phyloP scores from a whole-genome alignment of 495 filamentous ascomycete species.

The Halenospora varia region DNA sequence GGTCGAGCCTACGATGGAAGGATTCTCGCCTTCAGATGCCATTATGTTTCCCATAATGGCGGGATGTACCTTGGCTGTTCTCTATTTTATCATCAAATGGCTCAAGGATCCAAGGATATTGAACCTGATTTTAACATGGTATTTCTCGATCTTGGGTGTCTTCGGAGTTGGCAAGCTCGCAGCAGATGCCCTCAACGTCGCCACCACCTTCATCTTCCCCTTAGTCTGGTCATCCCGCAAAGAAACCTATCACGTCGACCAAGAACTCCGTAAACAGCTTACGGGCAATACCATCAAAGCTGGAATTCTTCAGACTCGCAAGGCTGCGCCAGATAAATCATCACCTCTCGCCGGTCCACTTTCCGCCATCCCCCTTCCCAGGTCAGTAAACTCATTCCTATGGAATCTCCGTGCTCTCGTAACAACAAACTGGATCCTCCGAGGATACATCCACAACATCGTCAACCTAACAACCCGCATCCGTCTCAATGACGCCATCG shows the following conservation, averaged over 20 bases:
- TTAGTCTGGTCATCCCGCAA: slow-evolving; percentile 45
- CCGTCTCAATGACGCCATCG: slow-evolving; percentile 45
- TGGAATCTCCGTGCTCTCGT: slow-evolving; percentile 44
- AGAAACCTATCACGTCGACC: slow-evolving; percentile 43
- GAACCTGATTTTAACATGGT: slow-evolving; percentile 80
- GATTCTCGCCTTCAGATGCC: slow-evolving; percentile 74
- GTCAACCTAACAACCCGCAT: slow-evolving; percentile 14
- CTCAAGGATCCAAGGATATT: slow-evolving; percentile 75
- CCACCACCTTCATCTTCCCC: slow-evolving; percentile 71
- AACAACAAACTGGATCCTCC: slow-evolving; percentile 43
- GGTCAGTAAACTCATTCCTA: slow-evolving; percentile 19
- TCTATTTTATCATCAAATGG: slow-evolving; percentile 90
- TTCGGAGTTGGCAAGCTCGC: slow-evolving; percentile 66
- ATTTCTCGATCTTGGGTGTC: slow-evolving; percentile 77
- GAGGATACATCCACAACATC: slow-evolving; percentile 32
- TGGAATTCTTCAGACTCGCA: slow-evolving; percentile 11
- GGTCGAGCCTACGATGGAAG: slow-evolving; percentile 65
- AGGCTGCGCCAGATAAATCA: slow-evolving; percentile 30
- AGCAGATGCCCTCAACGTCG: slow-evolving; percentile 61
- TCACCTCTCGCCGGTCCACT: slow-evolving; percentile 42
- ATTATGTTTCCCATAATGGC: slow-evolving; percentile 84
- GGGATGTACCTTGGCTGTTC: slow-evolving; percentile 62
- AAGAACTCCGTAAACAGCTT: slow-evolving; percentile 21
- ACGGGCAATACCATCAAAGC: slow-evolving; percentile 5
- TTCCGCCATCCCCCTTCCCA: slow-evolving; percentile 28